These are phyloP conservation scores for Nasturtium officinale DNA, from an alignment of 345 rosid species.

Conservation along the genomic window DNA sequence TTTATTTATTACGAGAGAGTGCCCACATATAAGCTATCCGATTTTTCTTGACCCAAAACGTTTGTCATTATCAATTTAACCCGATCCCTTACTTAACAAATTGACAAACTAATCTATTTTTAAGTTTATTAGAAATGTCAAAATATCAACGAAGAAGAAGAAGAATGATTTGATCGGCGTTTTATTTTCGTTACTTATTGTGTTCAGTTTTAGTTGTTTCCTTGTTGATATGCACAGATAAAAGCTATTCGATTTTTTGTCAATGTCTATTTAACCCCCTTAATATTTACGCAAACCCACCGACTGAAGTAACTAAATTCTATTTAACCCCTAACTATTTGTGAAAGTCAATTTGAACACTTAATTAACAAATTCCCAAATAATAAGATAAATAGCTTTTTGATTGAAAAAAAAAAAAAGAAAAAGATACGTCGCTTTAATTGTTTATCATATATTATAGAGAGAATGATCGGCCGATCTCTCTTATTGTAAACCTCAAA, in stretches of 20 bases:
- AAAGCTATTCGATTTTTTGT: neutral
- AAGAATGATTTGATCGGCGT: conserved; percentile 25
- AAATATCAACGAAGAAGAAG: conserved; percentile 29
- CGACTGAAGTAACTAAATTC: neutral
- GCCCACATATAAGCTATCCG: too few species aligned
- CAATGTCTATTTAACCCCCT: conserved; percentile 15
- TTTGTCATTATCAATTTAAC: too few species aligned
- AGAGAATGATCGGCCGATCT: neutral
- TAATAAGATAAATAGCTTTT: neutral
- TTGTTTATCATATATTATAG: neutral
- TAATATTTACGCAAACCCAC: neutral
- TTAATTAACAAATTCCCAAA: neutral
- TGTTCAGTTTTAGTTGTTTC: neutral
- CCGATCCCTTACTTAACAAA: too few species aligned
- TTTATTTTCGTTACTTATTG: conserved; percentile 4
- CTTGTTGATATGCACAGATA: neutral
- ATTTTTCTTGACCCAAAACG: too few species aligned
- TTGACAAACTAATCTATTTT: too few species aligned
- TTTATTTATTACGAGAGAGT: too few species aligned
- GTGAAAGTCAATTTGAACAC: neutral
- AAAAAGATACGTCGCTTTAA: neutral
- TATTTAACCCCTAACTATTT: neutral
- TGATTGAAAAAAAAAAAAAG: neutral
- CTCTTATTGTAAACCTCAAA: conserved; percentile 29
- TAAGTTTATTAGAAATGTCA: too few species aligned